Percentiles rank a stretch among this genome's conserved stretches.
Conservation (phyloP, 306 rosid genomes). For the Inga oerstediana region DNA sequence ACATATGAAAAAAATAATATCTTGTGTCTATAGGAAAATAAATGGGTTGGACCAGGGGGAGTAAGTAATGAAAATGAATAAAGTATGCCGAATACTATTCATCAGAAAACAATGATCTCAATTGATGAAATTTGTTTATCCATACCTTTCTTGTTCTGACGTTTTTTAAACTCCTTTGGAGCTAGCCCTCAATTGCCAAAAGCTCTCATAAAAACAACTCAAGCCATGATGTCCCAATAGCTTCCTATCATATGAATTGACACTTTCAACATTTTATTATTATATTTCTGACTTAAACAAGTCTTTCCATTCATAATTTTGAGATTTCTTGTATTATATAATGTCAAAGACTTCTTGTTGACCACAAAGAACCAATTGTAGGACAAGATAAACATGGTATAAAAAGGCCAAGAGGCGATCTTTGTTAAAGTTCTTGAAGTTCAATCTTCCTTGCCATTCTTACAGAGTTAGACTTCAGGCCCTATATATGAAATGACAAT, state of each 20-base stretch:
- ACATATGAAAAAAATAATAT: no score
- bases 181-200: slow-evolving; percentile 37
- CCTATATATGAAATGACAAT: slow-evolving; percentile 37
- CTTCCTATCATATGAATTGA: slow-evolving; percentile 43
- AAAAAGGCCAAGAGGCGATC: slow-evolving; percentile 35
- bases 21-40: no score
- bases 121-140: not conserved
- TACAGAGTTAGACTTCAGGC: slow-evolving; percentile 45
- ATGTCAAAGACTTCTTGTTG: not conserved
- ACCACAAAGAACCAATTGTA: not conserved
- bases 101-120: not conserved
- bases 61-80: not conserved
- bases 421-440: slow-evolving; percentile 43
- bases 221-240: slow-evolving; percentile 49
- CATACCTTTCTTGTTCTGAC: slow-evolving; percentile 57
- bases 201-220: slow-evolving; percentile 52
- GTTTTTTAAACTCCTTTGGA: slow-evolving; percentile 44
- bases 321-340: not conserved
- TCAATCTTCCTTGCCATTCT: slow-evolving; percentile 47
- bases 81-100: not conserved
- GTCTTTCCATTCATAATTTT: not conserved
- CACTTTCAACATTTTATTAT: not conserved
- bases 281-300: not conserved
- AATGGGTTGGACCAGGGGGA: no score
- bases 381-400: not conserved